These are phyloP conservation scores for Mucor circinelloides DNA, from an alignment of 371 early-diverging fungal genomes.

Conservation along the genomic window DNA sequence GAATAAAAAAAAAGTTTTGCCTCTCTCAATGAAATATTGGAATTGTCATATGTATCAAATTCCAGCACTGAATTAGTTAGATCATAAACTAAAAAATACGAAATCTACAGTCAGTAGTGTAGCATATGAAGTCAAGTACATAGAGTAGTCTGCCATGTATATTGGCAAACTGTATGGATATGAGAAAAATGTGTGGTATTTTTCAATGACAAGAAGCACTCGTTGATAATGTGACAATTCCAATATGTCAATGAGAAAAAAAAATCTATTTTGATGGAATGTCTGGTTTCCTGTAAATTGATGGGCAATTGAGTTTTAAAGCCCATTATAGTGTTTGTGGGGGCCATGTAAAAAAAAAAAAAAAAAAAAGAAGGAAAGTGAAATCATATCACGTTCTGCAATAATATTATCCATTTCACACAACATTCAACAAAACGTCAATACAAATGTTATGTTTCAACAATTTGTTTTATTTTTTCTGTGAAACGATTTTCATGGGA, in stretches of 20 bases:
- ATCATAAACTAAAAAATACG: not conserved
- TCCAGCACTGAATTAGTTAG: conserved; percentile 2
- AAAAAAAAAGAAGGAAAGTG: not conserved
- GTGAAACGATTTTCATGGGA: conserved; percentile 2
- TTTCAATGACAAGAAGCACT: not conserved
- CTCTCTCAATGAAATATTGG: not conserved
- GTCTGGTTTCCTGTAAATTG: not conserved
- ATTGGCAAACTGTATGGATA: not conserved
- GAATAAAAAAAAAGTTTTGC: not conserved
- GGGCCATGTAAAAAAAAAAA: not conserved
- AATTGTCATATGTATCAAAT: not conserved
- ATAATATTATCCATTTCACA: not conserved
- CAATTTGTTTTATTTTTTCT: not conserved
- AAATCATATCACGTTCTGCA: not conserved
- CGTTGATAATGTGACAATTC: not conserved
- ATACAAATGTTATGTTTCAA: not conserved
- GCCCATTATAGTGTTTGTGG: not conserved
- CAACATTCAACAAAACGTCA: not conserved
- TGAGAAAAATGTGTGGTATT: not conserved
- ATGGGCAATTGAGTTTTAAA: not conserved
- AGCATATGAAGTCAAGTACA: no score
- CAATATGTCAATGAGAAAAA: not conserved
- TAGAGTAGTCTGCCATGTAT: not conserved
- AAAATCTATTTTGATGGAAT: not conserved
- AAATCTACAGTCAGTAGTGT: not conserved